Percentiles rank a stretch among this genome's conserved stretches.
phyloP scores from a whole-genome alignment of 2,329 filamentous ascomycete species.

The Coccinonectria pachysandricola region DNA sequence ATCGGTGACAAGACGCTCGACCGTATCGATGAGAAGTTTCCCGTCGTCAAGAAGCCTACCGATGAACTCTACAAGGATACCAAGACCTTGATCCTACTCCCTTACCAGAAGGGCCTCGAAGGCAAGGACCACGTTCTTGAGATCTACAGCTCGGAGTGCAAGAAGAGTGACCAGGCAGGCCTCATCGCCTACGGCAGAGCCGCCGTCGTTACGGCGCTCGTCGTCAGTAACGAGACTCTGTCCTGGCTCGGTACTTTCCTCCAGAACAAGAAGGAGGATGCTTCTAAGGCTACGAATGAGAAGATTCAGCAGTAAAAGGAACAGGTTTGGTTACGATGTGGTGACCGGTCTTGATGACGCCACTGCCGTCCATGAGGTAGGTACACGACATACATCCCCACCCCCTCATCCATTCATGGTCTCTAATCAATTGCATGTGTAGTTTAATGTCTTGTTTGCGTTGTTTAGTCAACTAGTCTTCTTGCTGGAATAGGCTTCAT shows the following conservation, averaged over 20 bases:
- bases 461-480: too few relatives aligned
- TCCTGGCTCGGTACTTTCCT: conserved; percentile 50
- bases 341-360: conserved; percentile 8
- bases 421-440: too few relatives aligned
- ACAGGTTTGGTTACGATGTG: not conserved
- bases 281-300: conserved; percentile 44
- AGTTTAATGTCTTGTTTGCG: too few relatives aligned
- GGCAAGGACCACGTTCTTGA: conserved; percentile 51
- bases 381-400: too few relatives aligned
- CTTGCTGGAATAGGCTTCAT: too few relatives aligned
- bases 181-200: conserved; percentile 62
- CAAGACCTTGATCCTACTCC: conserved; percentile 50
- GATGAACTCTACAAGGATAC: conserved; percentile 57
- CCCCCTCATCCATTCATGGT: too few relatives aligned
- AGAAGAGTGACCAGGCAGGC: conserved; percentile 54
- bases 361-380: too few relatives aligned
- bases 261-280: conserved; percentile 51
- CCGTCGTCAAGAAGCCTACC: conserved; percentile 65
- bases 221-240: conserved; percentile 56
- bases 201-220: conserved; percentile 53
- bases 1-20: conserved; percentile 63
- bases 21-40: conserved; percentile 60
- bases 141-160: conserved; percentile 48
- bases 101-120: conserved; percentile 50
- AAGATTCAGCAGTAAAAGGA: conserved; percentile 33